Evolutionary conservation across 2,329 filamentous ascomycete genomes (phyloP).

Genomic region (Neofusicoccum kwambonambiense): DNA sequence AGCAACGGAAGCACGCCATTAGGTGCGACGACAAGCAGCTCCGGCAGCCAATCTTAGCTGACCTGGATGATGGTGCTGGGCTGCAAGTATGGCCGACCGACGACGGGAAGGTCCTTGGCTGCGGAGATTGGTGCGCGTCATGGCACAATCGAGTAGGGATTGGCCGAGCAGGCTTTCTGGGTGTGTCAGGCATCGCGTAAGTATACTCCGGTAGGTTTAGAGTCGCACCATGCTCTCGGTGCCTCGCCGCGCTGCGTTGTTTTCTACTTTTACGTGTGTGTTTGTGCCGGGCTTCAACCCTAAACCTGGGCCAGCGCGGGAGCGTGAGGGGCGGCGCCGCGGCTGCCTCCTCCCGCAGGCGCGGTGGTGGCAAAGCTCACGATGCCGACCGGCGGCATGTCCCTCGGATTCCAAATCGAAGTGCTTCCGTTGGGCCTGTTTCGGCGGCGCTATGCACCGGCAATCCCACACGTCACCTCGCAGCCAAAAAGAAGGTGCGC

Average conservation of each 20-base stretch:
- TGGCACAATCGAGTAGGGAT: not conserved
- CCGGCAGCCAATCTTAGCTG: slow-evolving; percentile 1
- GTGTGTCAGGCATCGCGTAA: slow-evolving; percentile 13
- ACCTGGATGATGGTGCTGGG: slow-evolving; percentile 3
- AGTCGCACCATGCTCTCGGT: not conserved
- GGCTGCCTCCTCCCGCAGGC: not conserved
- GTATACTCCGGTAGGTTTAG: slow-evolving; percentile 11
- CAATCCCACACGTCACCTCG: not conserved
- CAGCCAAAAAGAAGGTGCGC: not conserved
- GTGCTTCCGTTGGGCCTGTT: not conserved
- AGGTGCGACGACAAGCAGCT: not conserved
- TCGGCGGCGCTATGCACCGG: not conserved
- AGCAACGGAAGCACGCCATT: slow-evolving; percentile 4
- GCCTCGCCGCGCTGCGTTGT: not conserved
- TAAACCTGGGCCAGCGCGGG: not conserved
- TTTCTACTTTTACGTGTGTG: not conserved
- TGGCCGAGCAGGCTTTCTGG: not conserved
- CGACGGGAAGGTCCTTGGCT: not conserved
- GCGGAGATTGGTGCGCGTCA: slow-evolving; percentile 9
- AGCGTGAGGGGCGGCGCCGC: not conserved
- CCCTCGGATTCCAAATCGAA: not conserved
- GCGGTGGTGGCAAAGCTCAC: not conserved
- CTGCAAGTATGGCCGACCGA: not conserved
- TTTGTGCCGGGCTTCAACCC: not conserved
- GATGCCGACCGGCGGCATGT: not conserved